Evolutionary conservation across 2,329 filamentous ascomycete species (phyloP).

Genomic region (Alternaria hordeiaustralica): DNA sequence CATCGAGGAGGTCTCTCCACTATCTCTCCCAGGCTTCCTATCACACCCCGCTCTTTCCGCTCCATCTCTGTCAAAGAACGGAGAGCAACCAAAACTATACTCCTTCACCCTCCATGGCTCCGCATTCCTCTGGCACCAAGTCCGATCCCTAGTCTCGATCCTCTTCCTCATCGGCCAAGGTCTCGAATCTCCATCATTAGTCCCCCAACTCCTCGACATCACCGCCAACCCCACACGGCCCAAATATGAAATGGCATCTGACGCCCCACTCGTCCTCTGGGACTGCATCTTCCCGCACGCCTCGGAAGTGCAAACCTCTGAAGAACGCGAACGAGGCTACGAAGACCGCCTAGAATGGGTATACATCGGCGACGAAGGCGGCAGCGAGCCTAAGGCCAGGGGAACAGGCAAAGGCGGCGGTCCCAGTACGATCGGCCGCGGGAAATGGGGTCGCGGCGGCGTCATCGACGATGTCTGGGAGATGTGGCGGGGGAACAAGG

Average conservation of each 20-base stretch:
- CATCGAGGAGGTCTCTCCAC: slow-evolving; percentile 62
- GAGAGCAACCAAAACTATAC: slow-evolving; percentile 70
- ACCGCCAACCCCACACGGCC: slow-evolving; percentile 75
- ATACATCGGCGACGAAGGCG: slow-evolving; percentile 72
- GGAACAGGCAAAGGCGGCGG: slow-evolving; percentile 20
- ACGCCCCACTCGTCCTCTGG: slow-evolving; percentile 91
- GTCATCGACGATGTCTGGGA: slow-evolving; percentile 71
- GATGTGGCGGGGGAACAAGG: slow-evolving; percentile 82
- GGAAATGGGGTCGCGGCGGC: slow-evolving; percentile 46
- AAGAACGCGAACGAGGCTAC: slow-evolving; percentile 50
- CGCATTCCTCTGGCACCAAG: slow-evolving; percentile 98
- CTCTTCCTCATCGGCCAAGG: slow-evolving; percentile 93
- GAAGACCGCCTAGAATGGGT: slow-evolving; percentile 77
- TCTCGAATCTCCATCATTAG: slow-evolving; percentile 75
- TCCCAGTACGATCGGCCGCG: slow-evolving; percentile 24
- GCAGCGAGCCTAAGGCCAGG: slow-evolving; percentile 53
- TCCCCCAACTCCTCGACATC: slow-evolving; percentile 78
- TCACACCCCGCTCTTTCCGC: slow-evolving; percentile 34
- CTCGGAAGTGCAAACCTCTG: slow-evolving; percentile 47
- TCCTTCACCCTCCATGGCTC: slow-evolving; percentile 87
- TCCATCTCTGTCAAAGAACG: neutral
- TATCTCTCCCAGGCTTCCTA: slow-evolving; percentile 38
- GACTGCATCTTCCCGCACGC: slow-evolving; percentile 82
- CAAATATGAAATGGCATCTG: slow-evolving; percentile 87
- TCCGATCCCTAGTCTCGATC: slow-evolving; percentile 89